These are phyloP conservation scores for Corrigiola litoralis DNA, from an alignment of 179 eudicot species.

Conservation along the genomic window DNA sequence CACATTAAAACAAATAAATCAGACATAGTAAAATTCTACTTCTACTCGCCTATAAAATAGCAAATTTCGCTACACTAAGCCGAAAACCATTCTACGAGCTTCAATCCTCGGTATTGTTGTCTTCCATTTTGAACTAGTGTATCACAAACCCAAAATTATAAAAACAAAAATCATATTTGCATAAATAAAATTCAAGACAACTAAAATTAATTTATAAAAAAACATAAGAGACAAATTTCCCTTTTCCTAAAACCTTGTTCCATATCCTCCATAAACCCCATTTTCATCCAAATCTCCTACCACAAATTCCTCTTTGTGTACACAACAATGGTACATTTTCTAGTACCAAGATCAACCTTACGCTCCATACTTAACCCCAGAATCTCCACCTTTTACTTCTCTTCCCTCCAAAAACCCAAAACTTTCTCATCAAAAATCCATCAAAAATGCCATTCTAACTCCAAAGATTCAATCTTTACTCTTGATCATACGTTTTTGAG, in stretches of 20 bases:
- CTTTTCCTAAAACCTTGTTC: slow-evolving; percentile 1
- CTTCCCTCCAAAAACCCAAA: slow-evolving; percentile 6
- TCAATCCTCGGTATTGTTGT: too few relatives aligned
- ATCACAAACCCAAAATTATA: too few relatives aligned
- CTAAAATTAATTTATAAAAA: too few relatives aligned
- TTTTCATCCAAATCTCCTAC: background rate
- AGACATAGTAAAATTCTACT: too few relatives aligned
- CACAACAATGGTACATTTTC: slow-evolving; percentile 13
- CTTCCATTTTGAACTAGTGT: too few relatives aligned
- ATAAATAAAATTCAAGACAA: too few relatives aligned
- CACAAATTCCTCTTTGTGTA: background rate
- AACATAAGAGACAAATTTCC: background rate
- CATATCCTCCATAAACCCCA: background rate
- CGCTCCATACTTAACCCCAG: slow-evolving; percentile 4
- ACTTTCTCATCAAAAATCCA: background rate
- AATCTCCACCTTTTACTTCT: background rate
- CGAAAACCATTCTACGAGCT: too few relatives aligned
- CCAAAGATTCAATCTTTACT: slow-evolving; percentile 17
- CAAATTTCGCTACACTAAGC: too few relatives aligned
- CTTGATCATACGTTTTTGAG: background rate
- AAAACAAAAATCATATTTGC: too few relatives aligned
- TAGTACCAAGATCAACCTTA: slow-evolving; percentile 23
- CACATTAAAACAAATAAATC: too few relatives aligned
- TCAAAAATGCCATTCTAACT: slow-evolving; percentile 9
- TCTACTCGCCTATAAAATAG: too few relatives aligned